Percentiles rank a stretch among this genome's conserved stretches.
These are phyloP conservation scores for Cutaneotrichosporon sp. DNA, from an alignment of 1,284 basidiomycete genomes.

Conservation along the genomic window DNA sequence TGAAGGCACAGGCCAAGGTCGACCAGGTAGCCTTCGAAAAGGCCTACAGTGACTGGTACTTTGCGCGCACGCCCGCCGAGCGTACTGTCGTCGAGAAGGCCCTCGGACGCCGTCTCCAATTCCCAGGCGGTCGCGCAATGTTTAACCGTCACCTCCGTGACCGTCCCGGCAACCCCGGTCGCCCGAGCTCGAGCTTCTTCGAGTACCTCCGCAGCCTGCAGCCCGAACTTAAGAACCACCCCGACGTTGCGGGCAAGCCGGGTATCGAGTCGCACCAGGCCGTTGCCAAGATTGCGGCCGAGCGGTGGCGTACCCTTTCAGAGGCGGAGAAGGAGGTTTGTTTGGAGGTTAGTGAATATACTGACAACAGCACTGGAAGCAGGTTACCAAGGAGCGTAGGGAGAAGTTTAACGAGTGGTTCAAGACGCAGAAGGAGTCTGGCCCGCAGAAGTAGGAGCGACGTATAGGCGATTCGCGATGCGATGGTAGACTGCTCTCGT, in stretches of 20 bases:
- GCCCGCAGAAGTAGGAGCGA: background rate
- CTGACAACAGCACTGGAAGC: conserved; percentile 8
- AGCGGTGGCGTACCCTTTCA: conserved; percentile 35
- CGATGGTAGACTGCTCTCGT: background rate
- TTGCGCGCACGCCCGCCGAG: conserved; percentile 27
- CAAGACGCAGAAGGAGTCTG: conserved; percentile 10
- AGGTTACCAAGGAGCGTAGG: background rate
- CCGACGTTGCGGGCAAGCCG: conserved; percentile 9
- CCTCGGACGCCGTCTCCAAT: conserved; percentile 31
- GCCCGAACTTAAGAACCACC: conserved; percentile 9
- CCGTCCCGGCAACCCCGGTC: conserved; percentile 35
- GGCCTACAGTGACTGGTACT: conserved; percentile 35
- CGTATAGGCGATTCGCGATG: background rate
- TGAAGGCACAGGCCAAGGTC: conserved; percentile 16
- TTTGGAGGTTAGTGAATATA: background rate
- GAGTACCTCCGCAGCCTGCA: conserved; percentile 23
- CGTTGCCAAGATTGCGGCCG: conserved; percentile 31
- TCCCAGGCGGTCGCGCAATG: conserved; percentile 30
- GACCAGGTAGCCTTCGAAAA: conserved; percentile 21
- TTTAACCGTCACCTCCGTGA: conserved; percentile 19
- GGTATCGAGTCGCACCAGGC: background rate
- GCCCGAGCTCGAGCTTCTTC: conserved; percentile 38
- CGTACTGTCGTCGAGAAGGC: conserved; percentile 28
- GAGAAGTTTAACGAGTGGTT: conserved; percentile 10
- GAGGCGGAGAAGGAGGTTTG: conserved; percentile 40